Base-by-base conservation (phyloP, 768 basidiomycete species). In the Russula brevipes region DNA sequence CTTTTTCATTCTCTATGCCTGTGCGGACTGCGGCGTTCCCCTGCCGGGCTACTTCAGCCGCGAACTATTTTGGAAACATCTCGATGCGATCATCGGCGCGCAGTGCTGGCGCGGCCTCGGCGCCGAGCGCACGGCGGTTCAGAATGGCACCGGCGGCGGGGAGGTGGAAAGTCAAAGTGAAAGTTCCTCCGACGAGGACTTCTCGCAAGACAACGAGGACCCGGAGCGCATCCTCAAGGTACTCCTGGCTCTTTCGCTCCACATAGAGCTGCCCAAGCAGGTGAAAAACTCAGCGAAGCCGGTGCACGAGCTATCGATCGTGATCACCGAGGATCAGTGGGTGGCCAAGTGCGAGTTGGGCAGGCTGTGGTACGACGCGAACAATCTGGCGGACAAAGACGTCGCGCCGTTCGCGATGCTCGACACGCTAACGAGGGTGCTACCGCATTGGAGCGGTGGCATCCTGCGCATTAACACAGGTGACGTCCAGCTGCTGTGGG, bases 1-100 rank as follows among this genome's bases (percentile, higher is more conserved):
- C 0, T 63, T 63, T 31, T 63, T 63, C 38, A 7, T 59, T 14
- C 56, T 63, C 19, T 63, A 63, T 19, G 62, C 62, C 14, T 63
- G 46, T 6, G 44, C 62, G 10, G 57, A 58, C 19, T 53, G 36
- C 16, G 16, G 39, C n/a, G 2, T 63, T 36, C 17, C 51, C 4
- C 51, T 63, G 5, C 62, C 62, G 2, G 4, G 3, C 5, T 3
- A 31, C 4, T 58, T 63, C 51, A 63, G 44, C 38, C 44, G 57
- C 4, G 31, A 63, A 4, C 45, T 63, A 1, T 39, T 63, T 4
- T 63, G 62, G 62, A 53, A 63, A 6, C 57, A 58, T 39, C 45
- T 63, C 1, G 62, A 63, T 5, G 51, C 36, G 10, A 53, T 49
- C 52, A 14, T 63, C 24, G 5, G 6, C n/a, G 39, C 30, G 17